phyloP scores from a whole-genome alignment of 805 yeast genomes.

The Aciculoconidium aculeatum region DNA sequence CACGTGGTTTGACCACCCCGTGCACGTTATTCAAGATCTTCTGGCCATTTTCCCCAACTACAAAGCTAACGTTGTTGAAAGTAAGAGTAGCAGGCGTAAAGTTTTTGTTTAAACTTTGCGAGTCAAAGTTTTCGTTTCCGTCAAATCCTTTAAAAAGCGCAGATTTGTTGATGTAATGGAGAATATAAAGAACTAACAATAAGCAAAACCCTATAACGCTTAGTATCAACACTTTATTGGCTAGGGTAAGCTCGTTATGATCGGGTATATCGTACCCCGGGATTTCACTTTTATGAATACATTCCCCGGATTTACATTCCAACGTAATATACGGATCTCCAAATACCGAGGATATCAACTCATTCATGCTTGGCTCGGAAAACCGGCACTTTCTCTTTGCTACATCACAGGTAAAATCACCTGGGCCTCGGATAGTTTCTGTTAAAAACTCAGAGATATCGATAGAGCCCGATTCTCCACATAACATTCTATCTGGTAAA shows the following conservation, averaged over 20 bases:
- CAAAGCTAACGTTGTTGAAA: conserved; percentile 67
- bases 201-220: conserved; percentile 39
- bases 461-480: conserved; percentile 91
- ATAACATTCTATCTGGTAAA: conserved; percentile 85
- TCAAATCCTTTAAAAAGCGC: conserved; percentile 47
- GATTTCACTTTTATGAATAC: conserved; percentile 85
- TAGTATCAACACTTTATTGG: conserved; percentile 42
- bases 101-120: conserved; percentile 39
- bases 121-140: conserved; percentile 26
- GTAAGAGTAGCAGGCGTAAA: conserved; percentile 68
- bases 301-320: conserved; percentile 80
- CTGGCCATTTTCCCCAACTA: conserved; percentile 38
- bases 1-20: conserved; percentile 82
- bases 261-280: conserved; percentile 83
- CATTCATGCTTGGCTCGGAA: conserved; percentile 95
- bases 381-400: conserved; percentile 60
- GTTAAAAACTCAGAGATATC: conserved; percentile 90
- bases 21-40: conserved; percentile 56
- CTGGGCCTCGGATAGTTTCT: conserved; percentile 90
- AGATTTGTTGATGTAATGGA: conserved; percentile 50
- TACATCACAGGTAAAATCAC: conserved; percentile 79
- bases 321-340: conserved; percentile 91
- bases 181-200: conserved; percentile 35
- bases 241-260: conserved; percentile 36
- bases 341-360: conserved; percentile 79